A percentile compares a stretch with the other conserved stretches of the same genome.
phyloP scores from a whole-genome alignment of 371 early-diverging fungal genomes.

The Enterocytospora artemiae region DNA sequence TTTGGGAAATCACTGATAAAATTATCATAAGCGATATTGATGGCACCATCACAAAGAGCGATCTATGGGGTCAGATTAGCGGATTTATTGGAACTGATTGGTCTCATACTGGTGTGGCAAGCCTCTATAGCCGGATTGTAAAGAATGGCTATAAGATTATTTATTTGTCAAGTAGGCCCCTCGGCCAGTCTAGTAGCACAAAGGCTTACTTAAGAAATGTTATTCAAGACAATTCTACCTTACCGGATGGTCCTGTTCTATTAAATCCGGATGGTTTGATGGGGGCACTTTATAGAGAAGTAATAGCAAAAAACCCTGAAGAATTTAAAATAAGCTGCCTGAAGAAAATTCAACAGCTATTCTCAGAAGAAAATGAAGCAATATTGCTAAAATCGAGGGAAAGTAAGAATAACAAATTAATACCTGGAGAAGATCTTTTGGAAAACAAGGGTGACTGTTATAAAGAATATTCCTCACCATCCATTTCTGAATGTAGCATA shows the following conservation, averaged over 20 bases:
- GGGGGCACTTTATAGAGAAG: slow-evolving; percentile 68
- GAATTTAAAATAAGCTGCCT: slow-evolving; percentile 91
- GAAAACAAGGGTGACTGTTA: no score
- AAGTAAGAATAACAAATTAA: no score
- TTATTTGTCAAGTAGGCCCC: slow-evolving; percentile 85
- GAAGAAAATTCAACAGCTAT: slow-evolving; percentile 73
- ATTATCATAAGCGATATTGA: slow-evolving; percentile 95
- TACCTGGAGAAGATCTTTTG: no score
- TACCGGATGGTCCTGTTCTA: slow-evolving; percentile 90
- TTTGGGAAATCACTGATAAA: slow-evolving; percentile 71
- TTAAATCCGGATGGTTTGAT: slow-evolving; percentile 88
- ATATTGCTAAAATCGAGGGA: slow-evolving; percentile 1
- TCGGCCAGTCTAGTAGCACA: slow-evolving; percentile 79
- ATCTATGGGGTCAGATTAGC: slow-evolving; percentile 86
- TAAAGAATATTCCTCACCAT: no score
- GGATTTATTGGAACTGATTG: slow-evolving; percentile 93
- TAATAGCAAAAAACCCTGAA: slow-evolving; percentile 81
- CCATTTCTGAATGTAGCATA: no score
- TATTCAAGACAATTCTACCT: slow-evolving; percentile 69
- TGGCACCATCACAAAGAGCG: slow-evolving; percentile 92
- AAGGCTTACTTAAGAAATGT: slow-evolving; percentile 76
- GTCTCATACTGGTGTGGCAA: slow-evolving; percentile 90
- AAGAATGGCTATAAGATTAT: slow-evolving; percentile 88
- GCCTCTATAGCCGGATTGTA: slow-evolving; percentile 77
- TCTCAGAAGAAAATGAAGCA: slow-evolving; percentile 63